Base-by-base conservation (phyloP, 192 early-diverging fungal species). In the Funneliformis mosseae region DNA sequence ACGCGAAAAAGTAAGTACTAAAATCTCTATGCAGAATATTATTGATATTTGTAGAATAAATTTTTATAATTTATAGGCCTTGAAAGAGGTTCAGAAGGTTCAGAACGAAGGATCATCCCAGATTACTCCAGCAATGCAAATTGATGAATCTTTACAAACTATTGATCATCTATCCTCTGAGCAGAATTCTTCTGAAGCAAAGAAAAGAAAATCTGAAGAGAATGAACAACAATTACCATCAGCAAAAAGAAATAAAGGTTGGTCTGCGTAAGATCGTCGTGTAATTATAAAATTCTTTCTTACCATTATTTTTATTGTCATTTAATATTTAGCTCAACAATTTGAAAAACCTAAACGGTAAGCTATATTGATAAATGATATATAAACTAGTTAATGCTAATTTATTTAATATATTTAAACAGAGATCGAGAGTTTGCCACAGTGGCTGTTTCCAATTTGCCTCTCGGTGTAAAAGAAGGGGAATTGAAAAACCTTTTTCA, bases 171-270 rank as follows among this genome's bases (percentile, higher is more conserved):
- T 33, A 66, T 66, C 63, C 16, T 69, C 38, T 18, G 67, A 69
- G 21, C 38, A 28, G 41, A 14, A 38, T 69, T 39, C 14, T 69
- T 39, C 14, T 9, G 38, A 69, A 9, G 27, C 38, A 21, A 69
- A 21, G 41, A 69, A 69, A 69, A 69, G 73, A 55, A 74, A 48
- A 38, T 25, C n/a, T 33, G 73, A 74, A 50, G 73, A 73, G 43
- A 42, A 59, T 50, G 42, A 74, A 1, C 25, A 28, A 59, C 14
- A 27, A 55, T n/a, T 59, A 10, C 67, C 67, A 14, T 9, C 2
- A 41, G 48, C 12, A 28, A 74, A 74, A 59, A 74, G 46, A 5
- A 74, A 39, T 50, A 74, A 59, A 59, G 38, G 71, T 73, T 23
- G 23, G 63, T 66, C 28, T 33, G 14, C 12, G 14, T 28, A 33